Evolutionary conservation across 176 grass and related monocot genomes (phyloP).

Genomic region (Bolboschoenus planiculmis): DNA sequence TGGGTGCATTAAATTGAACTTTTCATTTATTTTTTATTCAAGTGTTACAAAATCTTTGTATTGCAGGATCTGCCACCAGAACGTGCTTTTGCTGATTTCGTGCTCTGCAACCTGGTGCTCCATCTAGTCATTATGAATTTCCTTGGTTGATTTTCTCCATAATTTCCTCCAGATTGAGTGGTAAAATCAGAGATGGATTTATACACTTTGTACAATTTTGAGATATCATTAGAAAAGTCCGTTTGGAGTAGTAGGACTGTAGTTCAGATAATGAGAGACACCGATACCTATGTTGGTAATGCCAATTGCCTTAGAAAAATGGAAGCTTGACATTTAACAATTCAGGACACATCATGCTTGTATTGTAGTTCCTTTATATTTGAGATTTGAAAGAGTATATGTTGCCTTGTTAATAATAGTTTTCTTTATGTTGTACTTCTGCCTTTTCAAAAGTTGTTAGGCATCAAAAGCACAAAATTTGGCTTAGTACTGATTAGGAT

Average conservation of each 20-base stretch:
- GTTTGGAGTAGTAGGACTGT: background rate
- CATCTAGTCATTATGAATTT: conserved; percentile 95
- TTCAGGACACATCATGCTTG: background rate
- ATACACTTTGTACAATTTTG: background rate
- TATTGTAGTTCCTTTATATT: background rate
- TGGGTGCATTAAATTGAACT: background rate
- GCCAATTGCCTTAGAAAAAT: background rate
- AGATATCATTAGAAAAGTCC: background rate
- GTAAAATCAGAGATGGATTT: background rate
- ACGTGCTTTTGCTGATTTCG: conserved; percentile 71
- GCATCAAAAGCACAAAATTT: background rate
- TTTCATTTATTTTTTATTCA: background rate
- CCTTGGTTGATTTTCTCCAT: conserved; percentile 45
- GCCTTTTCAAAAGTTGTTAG: background rate
- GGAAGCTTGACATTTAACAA: background rate
- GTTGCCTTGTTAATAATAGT: background rate
- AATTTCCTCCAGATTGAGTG: background rate
- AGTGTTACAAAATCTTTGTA: conserved; percentile 7
- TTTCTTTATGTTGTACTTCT: background rate
- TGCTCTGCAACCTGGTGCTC: conserved; percentile 80
- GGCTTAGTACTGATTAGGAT: background rate
- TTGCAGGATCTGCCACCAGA: conserved; percentile 71
- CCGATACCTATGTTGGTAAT: background rate
- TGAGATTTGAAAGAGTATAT: background rate
- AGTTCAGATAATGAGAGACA: conserved; percentile 9